Conservation (phyloP, 495 filamentous ascomycete species). For the Penicillium turbatum region DNA sequence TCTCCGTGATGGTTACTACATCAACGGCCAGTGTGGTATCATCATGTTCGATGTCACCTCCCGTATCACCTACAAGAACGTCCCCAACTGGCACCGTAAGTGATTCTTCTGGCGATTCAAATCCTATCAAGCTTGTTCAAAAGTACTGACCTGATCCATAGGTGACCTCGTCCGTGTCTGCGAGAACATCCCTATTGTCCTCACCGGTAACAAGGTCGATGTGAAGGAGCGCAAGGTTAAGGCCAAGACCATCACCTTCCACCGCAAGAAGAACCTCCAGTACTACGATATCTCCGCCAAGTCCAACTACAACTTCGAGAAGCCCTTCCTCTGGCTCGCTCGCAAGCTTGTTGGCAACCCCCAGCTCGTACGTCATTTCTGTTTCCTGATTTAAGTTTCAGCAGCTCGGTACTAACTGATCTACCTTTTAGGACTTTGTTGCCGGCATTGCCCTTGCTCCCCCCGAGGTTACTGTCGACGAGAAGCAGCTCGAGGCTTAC, state of each 20-base stretch:
- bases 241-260: conserved; percentile 99
- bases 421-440: conserved; percentile 76
- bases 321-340: conserved; percentile 99
- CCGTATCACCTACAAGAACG: conserved; percentile 99
- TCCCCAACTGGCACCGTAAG: conserved; percentile 99
- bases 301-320: conserved; percentile 99
- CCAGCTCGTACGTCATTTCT: conserved; percentile 60
- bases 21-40: conserved; percentile 99
- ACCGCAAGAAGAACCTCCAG: conserved; percentile 99
- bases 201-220: conserved; percentile 99
- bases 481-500: conserved; percentile 74
- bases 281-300: conserved; percentile 99
- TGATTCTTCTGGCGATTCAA: conserved; percentile 17
- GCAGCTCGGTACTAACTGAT: conserved; percentile 15
- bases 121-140: neutral
- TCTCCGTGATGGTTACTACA: conserved; percentile 99
- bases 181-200: conserved; percentile 99
- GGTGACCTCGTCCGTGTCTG: conserved; percentile 99
- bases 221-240: conserved; percentile 99
- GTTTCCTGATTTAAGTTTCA: neutral
- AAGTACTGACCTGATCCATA: conserved; percentile 32
- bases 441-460: conserved; percentile 92
- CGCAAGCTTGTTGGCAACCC: conserved; percentile 97
- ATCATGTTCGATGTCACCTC: conserved; percentile 99
- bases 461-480: conserved; percentile 83